Conservation (phyloP, 345 rosid species). For the Ceriops zippeliana region DNA sequence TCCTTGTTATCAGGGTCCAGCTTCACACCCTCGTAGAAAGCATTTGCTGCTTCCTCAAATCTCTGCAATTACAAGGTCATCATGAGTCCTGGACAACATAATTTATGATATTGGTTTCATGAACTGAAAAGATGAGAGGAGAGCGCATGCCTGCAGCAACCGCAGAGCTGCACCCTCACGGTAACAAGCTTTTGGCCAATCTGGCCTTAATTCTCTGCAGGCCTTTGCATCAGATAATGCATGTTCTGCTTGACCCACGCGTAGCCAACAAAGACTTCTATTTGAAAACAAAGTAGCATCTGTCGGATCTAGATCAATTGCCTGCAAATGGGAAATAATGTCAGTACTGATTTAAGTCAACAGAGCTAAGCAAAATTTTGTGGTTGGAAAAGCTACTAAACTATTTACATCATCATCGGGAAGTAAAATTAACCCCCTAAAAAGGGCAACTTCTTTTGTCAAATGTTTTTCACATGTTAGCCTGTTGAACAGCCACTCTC, state of each 20-base stretch:
- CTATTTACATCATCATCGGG: background rate
- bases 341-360: background rate
- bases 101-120: background rate
- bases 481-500: background rate
- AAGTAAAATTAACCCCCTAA: background rate
- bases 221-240: slow-evolving; percentile 76
- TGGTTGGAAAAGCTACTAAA: background rate
- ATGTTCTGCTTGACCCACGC: slow-evolving; percentile 65
- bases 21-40: slow-evolving; percentile 73
- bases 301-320: slow-evolving; percentile 76
- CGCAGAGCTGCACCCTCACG: slow-evolving; percentile 93
- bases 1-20: slow-evolving; percentile 73
- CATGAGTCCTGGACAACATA: slow-evolving; percentile 1
- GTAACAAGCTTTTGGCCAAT: slow-evolving; percentile 87
- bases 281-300: slow-evolving; percentile 66
- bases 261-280: slow-evolving; percentile 90
- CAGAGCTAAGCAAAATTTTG: background rate
- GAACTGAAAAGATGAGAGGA: background rate
- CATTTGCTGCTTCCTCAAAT: slow-evolving; percentile 84
- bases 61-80: slow-evolving; percentile 40
- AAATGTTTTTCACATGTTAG: slow-evolving; percentile 3
- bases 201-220: slow-evolving; percentile 65
- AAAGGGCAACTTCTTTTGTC: background rate
- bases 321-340: slow-evolving; percentile 41
- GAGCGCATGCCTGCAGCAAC: slow-evolving; percentile 48